Conservation (phyloP, 345 rosid genomes). For the Ailanthus altissimus region DNA sequence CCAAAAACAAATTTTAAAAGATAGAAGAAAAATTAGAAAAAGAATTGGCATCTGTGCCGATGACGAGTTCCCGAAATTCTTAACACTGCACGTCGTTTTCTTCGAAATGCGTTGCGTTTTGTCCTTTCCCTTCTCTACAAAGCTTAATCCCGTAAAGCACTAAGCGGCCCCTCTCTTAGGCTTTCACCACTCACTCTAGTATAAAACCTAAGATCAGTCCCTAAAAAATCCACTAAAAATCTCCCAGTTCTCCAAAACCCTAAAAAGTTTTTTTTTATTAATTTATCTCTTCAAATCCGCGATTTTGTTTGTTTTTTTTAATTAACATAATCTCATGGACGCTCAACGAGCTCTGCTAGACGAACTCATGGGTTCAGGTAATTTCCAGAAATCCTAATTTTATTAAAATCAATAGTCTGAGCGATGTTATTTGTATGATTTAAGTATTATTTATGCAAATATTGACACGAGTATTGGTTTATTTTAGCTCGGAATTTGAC, state of each 20-base stretch:
- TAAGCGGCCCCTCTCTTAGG: too few species aligned
- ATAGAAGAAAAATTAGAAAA: too few species aligned
- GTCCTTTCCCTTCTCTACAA: background rate
- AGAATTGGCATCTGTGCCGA: too few species aligned
- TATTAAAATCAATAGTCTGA: background rate
- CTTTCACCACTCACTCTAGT: background rate
- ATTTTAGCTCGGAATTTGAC: slow-evolving; percentile 81
- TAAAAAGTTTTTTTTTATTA: background rate
- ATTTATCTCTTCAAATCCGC: background rate
- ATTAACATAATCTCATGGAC: slow-evolving; percentile 52
- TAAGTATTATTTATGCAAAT: background rate
- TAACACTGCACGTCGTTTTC: background rate
- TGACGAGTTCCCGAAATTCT: background rate
- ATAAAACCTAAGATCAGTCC: background rate
- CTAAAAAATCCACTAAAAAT: background rate
- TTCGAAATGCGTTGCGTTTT: background rate
- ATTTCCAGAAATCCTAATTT: background rate
- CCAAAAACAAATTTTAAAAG: too few species aligned
- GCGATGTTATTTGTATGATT: background rate
- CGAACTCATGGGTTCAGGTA: slow-evolving; percentile 98
- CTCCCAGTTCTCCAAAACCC: background rate
- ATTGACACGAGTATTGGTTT: background rate
- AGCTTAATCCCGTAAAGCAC: too few species aligned
- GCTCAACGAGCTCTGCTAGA: slow-evolving; percentile 94
- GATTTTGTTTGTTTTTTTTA: background rate